These are phyloP conservation scores for Ananas comosus DNA, from an alignment of 176 grass and related monocot genomes.

Conservation along the genomic window DNA sequence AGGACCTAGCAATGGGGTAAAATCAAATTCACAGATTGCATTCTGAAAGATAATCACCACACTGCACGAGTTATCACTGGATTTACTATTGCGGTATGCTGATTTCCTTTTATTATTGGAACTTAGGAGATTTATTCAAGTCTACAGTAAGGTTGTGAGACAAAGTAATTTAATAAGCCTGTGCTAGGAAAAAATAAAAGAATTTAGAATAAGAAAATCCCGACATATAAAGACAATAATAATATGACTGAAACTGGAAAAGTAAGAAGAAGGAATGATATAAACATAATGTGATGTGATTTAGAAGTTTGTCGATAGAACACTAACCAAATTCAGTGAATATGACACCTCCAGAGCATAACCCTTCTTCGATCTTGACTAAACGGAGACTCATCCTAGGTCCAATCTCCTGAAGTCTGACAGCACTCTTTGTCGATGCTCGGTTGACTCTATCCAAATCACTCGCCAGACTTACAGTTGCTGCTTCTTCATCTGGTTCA, in stretches of 20 bases:
- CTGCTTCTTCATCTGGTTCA: conserved; percentile 82
- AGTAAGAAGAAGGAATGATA: not conserved
- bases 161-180: too few relatives aligned
- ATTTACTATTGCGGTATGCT: conserved; percentile 2
- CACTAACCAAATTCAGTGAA: conserved; percentile 56
- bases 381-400: conserved; percentile 63
- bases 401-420: conserved; percentile 85
- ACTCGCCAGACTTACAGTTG: conserved; percentile 54
- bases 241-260: not conserved
- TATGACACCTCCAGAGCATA: conserved; percentile 75
- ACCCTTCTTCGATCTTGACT: conserved; percentile 72
- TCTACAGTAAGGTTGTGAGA: too few relatives aligned
- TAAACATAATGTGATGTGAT: not conserved
- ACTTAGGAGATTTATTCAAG: not conserved
- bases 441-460: conserved; percentile 65
- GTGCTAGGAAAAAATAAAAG: not conserved
- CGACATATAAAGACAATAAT: not conserved
- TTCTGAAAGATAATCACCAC: too few relatives aligned
- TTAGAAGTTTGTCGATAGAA: not conserved
- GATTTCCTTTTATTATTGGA: conserved; percentile 5
- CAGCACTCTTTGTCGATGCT: conserved; percentile 70
- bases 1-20: too few relatives aligned
- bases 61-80: too few relatives aligned
- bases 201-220: not conserved
- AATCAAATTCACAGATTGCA: too few relatives aligned